Conservation (phyloP, 768 basidiomycete genomes). For the Mycena amicta region DNA sequence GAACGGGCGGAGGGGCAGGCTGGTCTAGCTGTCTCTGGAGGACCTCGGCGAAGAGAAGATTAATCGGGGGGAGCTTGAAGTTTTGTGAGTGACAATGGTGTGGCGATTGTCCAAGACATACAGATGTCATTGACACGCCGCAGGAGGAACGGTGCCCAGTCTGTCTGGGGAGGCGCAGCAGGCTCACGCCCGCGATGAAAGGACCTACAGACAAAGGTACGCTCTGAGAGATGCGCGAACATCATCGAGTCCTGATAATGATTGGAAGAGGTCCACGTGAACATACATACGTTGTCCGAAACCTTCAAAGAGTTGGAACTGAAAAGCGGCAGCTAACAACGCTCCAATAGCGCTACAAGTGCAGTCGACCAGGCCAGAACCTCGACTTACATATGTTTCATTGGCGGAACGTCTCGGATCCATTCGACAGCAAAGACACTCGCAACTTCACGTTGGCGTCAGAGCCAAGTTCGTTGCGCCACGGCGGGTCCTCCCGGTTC, state of each 20-base stretch:
- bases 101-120: background rate
- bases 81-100: background rate
- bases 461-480: background rate
- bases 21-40: constrained; percentile 16
- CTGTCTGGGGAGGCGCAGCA: background rate
- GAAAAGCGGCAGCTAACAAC: too few species aligned
- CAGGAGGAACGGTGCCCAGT: background rate
- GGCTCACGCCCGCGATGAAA: background rate
- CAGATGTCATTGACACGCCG: background rate
- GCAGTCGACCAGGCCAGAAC: too few species aligned
- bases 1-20: constrained; percentile 12
- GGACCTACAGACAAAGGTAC: background rate
- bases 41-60: constrained; percentile 20
- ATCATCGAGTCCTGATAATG: background rate
- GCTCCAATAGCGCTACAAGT: too few species aligned
- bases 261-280: background rate
- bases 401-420: too few species aligned
- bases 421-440: too few species aligned
- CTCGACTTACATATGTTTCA: too few species aligned
- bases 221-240: background rate
- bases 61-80: constrained; percentile 15
- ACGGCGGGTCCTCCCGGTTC: background rate
- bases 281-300: background rate
- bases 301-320: too few species aligned
- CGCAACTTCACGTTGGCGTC: too few species aligned